These are phyloP conservation scores for Chlorella sorokiniana DNA, from an alignment of 139 green algal genomes.

Conservation along the genomic window DNA sequence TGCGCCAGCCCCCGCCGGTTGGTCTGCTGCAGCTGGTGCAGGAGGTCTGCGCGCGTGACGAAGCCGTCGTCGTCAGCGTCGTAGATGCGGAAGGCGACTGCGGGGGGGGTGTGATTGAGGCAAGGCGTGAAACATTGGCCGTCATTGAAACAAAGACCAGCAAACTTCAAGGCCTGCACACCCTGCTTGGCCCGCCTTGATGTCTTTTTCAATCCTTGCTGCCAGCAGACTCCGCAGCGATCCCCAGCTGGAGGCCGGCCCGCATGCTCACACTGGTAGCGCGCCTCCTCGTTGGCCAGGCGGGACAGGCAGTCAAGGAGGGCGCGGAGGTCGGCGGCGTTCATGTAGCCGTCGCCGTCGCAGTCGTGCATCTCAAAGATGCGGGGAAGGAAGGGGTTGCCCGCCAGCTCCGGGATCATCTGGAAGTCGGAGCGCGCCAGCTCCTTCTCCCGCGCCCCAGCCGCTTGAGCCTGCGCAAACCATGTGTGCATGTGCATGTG, in stretches of 20 bases:
- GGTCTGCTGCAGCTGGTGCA: slow-evolving; percentile 35
- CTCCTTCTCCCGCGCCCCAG: slow-evolving; percentile 38
- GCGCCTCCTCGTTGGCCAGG: slow-evolving; percentile 32
- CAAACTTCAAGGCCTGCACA: too few relatives aligned
- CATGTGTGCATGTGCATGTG: too few relatives aligned
- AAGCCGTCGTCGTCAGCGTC: slow-evolving; percentile 47
- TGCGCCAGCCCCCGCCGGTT: slow-evolving; percentile 34
- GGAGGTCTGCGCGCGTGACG: slow-evolving; percentile 44
- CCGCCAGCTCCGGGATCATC: slow-evolving; percentile 47
- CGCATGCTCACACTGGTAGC: slow-evolving; percentile 23
- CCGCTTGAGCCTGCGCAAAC: slow-evolving; percentile 35
- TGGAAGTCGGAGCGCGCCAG: slow-evolving; percentile 42
- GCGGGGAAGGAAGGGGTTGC: slow-evolving; percentile 51
- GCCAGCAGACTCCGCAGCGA: not conserved
- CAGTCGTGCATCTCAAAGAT: slow-evolving; percentile 54
- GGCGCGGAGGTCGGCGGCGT: slow-evolving; percentile 14
- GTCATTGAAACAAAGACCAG: not conserved
- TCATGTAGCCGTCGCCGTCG: slow-evolving; percentile 45
- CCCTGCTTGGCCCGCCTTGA: not conserved
- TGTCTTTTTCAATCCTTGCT: not conserved
- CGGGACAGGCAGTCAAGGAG: slow-evolving; percentile 35
- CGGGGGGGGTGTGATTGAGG: too few relatives aligned
- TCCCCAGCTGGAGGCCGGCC: not conserved
- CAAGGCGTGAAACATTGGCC: not conserved
- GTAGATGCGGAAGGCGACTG: slow-evolving; percentile 51